Conservation (phyloP, 2,329 filamentous ascomycete species). For the Aureobasidium vineae region DNA sequence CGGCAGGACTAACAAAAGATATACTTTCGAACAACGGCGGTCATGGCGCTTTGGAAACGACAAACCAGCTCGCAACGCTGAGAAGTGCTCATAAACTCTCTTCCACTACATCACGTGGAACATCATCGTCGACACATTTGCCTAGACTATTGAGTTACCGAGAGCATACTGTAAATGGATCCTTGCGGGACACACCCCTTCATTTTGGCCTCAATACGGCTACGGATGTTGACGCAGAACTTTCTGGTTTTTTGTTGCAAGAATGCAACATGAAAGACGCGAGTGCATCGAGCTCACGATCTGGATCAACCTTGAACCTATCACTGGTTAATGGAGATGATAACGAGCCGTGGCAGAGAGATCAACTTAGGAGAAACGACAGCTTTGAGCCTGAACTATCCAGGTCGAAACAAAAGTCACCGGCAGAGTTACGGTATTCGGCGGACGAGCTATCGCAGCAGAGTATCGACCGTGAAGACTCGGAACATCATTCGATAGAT, state of each 20-base stretch:
- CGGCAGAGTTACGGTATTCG: background rate
- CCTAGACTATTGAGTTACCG: background rate
- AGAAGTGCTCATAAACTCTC: slow-evolving; percentile 16
- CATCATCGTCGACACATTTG: background rate
- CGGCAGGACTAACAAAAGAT: slow-evolving; percentile 4
- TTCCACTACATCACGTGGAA: background rate
- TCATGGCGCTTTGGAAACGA: slow-evolving; percentile 5
- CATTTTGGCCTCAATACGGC: background rate
- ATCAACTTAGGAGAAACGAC: slow-evolving; percentile 6
- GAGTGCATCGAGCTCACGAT: slow-evolving; percentile 12
- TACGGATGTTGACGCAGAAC: background rate
- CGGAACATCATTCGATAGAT: background rate
- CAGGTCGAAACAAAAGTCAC: slow-evolving; percentile 9
- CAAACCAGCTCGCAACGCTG: slow-evolving; percentile 13
- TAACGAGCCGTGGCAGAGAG: background rate
- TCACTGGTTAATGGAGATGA: background rate
- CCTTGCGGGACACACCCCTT: background rate
- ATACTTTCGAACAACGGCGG: background rate
- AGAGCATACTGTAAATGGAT: background rate
- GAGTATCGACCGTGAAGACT: background rate
- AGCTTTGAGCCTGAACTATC: slow-evolving; percentile 13
- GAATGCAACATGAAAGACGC: background rate
- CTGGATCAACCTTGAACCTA: background rate
- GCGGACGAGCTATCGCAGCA: background rate
- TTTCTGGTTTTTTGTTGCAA: slow-evolving; percentile 5